These are phyloP conservation scores for Malassezia cuniculi DNA, from an alignment of 1,284 basidiomycete genomes.

Conservation along the genomic window DNA sequence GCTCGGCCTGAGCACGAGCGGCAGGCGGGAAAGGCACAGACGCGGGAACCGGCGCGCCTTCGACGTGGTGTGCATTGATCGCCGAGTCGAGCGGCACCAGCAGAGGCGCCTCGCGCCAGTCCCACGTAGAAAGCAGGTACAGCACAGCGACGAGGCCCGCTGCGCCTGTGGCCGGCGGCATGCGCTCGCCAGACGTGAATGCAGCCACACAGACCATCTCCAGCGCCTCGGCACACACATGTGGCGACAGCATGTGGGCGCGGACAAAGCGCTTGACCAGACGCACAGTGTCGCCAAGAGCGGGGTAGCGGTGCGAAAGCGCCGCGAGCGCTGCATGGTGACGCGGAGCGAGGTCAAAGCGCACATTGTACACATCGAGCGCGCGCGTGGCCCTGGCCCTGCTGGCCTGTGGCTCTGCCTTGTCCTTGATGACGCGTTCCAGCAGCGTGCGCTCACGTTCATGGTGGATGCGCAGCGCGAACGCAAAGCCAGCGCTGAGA, in stretches of 20 bases:
- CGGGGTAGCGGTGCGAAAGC: constrained; percentile 64
- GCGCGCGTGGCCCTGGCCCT: constrained; percentile 55
- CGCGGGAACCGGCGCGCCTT: constrained; percentile 39
- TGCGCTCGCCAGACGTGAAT: constrained; percentile 47
- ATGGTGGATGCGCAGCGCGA: constrained; percentile 70
- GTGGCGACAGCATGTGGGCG: constrained; percentile 66
- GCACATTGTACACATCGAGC: constrained; percentile 55
- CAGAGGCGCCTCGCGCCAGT: constrained; percentile 54
- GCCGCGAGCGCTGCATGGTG: constrained; percentile 75
- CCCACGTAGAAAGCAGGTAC: constrained; percentile 63
- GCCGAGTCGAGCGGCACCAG: constrained; percentile 47
- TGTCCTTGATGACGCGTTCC: constrained; percentile 53
- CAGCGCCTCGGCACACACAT: constrained; percentile 62
- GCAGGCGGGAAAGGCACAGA: constrained; percentile 45
- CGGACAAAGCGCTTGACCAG: constrained; percentile 86
- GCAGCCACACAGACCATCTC: constrained; percentile 67
- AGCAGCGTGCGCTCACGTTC: constrained; percentile 71
- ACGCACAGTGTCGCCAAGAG: constrained; percentile 70
- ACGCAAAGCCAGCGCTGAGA: constrained; percentile 72
- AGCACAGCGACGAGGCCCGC: constrained; percentile 69
- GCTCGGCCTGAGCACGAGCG: constrained; percentile 55
- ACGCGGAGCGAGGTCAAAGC: constrained; percentile 64
- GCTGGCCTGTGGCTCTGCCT: constrained; percentile 26
- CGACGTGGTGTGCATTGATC: constrained; percentile 27
- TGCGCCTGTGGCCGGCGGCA: constrained; percentile 47